A percentile compares a stretch with the other conserved stretches of the same genome.
Evolutionary conservation across 177 flowering plant genomes (phyloP).

Genomic region (Vitis hybrid): DNA sequence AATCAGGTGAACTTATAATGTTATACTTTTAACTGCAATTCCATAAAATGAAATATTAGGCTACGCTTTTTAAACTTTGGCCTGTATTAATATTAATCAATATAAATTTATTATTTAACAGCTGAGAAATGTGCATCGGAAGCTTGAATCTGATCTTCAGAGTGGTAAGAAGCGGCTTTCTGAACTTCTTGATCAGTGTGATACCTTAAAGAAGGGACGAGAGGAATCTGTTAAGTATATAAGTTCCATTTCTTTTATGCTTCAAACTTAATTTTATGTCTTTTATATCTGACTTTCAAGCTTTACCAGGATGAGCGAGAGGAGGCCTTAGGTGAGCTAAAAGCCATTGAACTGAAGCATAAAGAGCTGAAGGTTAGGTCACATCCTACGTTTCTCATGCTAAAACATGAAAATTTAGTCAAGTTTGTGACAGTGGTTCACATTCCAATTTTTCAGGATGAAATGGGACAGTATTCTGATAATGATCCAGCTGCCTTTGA

Average conservation of each 20-base stretch:
- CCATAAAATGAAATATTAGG: neutral
- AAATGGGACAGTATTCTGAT: constrained; percentile 81
- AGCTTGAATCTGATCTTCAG: constrained; percentile 80
- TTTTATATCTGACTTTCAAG: neutral
- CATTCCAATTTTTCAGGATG: constrained; percentile 50
- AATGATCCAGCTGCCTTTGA: constrained; percentile 96
- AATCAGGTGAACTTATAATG: constrained; percentile 63
- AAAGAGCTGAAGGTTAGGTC: constrained; percentile 68
- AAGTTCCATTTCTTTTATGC: neutral
- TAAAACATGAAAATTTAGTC: neutral
- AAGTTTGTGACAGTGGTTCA: constrained; percentile 6
- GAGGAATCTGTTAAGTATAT: constrained; percentile 77
- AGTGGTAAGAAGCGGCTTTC: constrained; percentile 55
- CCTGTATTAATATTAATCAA: neutral
- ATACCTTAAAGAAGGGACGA: constrained; percentile 74
- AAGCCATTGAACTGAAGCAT: constrained; percentile 61
- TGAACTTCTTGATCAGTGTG: constrained; percentile 61
- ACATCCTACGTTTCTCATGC: neutral
- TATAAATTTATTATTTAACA: constrained; percentile 22
- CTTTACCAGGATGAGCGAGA: constrained; percentile 75
- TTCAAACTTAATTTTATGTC: neutral
- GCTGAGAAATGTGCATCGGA: constrained; percentile 68
- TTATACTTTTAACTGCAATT: constrained; percentile 1
- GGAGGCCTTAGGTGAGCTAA: constrained; percentile 65
- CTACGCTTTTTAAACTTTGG: neutral